A percentile compares a stretch with the other conserved stretches of the same genome.
Conservation (phyloP, 139 green algal species). For the Chlamydomonas sp. region DNA sequence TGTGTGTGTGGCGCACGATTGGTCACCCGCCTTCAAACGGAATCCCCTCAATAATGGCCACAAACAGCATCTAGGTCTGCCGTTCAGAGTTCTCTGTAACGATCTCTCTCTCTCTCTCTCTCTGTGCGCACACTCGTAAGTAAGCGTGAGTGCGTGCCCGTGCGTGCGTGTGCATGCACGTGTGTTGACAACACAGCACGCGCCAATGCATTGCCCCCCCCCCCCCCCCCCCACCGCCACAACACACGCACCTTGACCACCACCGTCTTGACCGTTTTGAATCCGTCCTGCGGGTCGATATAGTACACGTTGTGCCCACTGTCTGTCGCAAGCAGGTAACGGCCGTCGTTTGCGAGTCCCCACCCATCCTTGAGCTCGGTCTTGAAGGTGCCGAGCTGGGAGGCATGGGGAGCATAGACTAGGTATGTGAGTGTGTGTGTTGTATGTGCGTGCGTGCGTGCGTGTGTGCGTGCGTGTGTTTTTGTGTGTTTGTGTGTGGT, state of each 20-base stretch:
- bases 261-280: slow-evolving; percentile 33
- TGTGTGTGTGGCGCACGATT: neutral
- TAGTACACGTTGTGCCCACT: slow-evolving; percentile 50
- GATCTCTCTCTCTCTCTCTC: too few species aligned
- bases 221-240: neutral
- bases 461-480: too few species aligned
- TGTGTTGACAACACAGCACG: neutral
- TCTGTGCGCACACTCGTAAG: too few species aligned
- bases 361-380: slow-evolving; percentile 73
- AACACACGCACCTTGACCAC: slow-evolving; percentile 29
- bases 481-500: too few species aligned
- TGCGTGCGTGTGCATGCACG: slow-evolving; percentile 1
- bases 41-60: slow-evolving; percentile 3
- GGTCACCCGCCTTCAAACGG: neutral
- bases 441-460: too few species aligned
- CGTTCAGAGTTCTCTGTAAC: too few species aligned
- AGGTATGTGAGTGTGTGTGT: neutral
- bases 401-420: neutral
- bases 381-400: slow-evolving; percentile 34
- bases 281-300: slow-evolving; percentile 49
- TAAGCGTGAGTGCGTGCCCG: neutral
- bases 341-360: slow-evolving; percentile 67
- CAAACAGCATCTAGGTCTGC: too few species aligned
- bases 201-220: neutral
- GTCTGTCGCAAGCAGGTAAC: slow-evolving; percentile 63